phyloP scores from a whole-genome alignment of 1,284 basidiomycete genomes.

The Pholiota adiposa region DNA sequence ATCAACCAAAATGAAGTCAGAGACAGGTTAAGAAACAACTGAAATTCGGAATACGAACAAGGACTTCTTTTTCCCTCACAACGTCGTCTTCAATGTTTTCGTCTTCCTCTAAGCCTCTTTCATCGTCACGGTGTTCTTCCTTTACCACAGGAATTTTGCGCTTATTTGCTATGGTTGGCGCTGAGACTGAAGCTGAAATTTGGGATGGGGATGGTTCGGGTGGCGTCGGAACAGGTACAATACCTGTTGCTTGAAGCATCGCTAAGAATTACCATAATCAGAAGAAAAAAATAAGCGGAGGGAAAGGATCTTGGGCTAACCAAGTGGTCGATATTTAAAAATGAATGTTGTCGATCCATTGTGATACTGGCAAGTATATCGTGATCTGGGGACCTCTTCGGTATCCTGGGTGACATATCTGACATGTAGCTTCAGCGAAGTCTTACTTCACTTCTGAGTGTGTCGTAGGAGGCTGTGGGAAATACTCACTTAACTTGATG shows the following conservation, averaged over 20 bases:
- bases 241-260: background rate
- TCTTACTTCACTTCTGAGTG: background rate
- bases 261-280: background rate
- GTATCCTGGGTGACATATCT: background rate
- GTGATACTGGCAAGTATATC: background rate
- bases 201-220: background rate
- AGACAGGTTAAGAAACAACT: too few species aligned
- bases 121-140: background rate
- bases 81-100: too few species aligned
- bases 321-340: conserved; percentile 2
- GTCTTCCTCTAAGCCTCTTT: background rate
- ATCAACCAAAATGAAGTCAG: too few species aligned
- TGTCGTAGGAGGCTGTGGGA: too few species aligned
- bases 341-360: background rate
- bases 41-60: background rate
- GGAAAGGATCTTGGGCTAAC: background rate
- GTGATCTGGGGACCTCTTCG: background rate
- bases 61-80: background rate
- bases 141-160: background rate
- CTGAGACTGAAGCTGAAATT: background rate
- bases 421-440: too few species aligned
- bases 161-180: background rate
- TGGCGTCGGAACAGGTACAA: background rate
- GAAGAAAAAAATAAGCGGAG: background rate
- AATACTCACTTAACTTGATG: conserved; percentile 11